These are phyloP conservation scores for Aspergillus puulaauensis DNA, from an alignment of 2,329 filamentous ascomycete species.

Conservation along the genomic window DNA sequence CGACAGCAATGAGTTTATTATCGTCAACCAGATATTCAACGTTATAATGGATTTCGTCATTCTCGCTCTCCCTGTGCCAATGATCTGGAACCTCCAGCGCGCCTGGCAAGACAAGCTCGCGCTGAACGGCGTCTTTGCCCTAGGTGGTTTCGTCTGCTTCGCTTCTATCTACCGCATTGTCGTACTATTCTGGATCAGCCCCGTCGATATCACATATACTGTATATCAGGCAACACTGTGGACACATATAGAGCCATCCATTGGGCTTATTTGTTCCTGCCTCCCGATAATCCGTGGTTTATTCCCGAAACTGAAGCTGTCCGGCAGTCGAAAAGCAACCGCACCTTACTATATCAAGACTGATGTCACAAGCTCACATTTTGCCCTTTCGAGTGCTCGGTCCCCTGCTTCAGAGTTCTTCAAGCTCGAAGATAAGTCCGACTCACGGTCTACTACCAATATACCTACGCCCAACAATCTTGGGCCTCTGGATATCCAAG, in stretches of 20 bases:
- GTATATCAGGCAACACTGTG: slow-evolving; percentile 35
- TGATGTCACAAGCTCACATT: slow-evolving; percentile 23
- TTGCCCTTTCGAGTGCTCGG: slow-evolving; percentile 24
- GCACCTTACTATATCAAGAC: slow-evolving; percentile 28
- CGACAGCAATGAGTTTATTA: slow-evolving; percentile 28
- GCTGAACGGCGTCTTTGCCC: slow-evolving; percentile 32
- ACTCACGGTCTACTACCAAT: slow-evolving; percentile 15
- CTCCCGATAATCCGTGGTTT: slow-evolving; percentile 36
- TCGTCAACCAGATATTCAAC: slow-evolving; percentile 36
- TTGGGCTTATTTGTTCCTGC: slow-evolving; percentile 36
- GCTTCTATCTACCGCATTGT: slow-evolving; percentile 38
- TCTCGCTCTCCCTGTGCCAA: slow-evolving; percentile 30
- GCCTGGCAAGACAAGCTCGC: slow-evolving; percentile 37
- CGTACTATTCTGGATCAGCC: slow-evolving; percentile 33
- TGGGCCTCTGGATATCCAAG: slow-evolving; percentile 24
- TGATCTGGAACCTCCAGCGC: slow-evolving; percentile 35
- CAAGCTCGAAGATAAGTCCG: slow-evolving; percentile 27
- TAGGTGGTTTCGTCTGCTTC: slow-evolving; percentile 36
- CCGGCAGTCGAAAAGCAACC: slow-evolving; percentile 20
- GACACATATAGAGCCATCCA: slow-evolving; percentile 36
- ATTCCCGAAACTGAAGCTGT: slow-evolving; percentile 28
- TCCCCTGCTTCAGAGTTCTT: slow-evolving; percentile 27
- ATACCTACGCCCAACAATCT: background rate
- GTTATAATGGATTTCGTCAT: slow-evolving; percentile 35
- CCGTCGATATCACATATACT: slow-evolving; percentile 31